Evolutionary conservation across 176 grass and related monocot genomes (phyloP), one percentile per base, ranked within the genome.

Genomic region (Ananas comosus): DNA sequence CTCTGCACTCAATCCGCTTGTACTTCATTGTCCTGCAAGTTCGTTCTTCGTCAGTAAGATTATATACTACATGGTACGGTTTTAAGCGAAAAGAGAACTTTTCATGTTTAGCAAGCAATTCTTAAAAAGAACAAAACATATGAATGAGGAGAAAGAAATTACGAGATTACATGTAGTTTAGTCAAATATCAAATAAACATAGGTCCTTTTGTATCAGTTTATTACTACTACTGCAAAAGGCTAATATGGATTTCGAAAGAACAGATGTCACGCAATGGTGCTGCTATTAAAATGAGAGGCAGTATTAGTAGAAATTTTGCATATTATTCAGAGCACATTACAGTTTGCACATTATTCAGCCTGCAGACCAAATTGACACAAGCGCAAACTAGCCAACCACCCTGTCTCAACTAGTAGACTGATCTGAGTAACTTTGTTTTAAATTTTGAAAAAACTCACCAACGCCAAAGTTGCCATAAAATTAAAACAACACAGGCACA

Each of bases 21-120:
- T 68, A 70, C 66, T 85, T 70, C 53, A 70, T 76, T 51, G 19
- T 68, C 48, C 82, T 90, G 22, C 64, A 85, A 73, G 21, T 25
- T 24, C 53, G 67, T 72, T 70, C 25, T 23, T 69, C 12, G 49
- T 18, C n/a, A 51, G 42, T 13, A 51, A 50, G 13, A 21, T 10
- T 11, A 19, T 51, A 25, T 12, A 51, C 11, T 0, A 52, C n/a
- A 52, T 16, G 47, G 9, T 69, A 69, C 4, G 5, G 50, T 53
- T 19, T 2, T 52, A 33, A 21, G 3, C 9, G 6, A 59, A 59
- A 59, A 58, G 54, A 19, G 16, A 59, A 19, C 21, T 61, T 3
- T 61, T 61, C 10, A 11, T 18, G 21, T 16, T 61, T 19, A 61
- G 13, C n/a, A 66, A n/a, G 13, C 7, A n/a, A 48, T 66, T 66